Percentiles rank a stretch among this genome's conserved stretches.
phyloP scores from a whole-genome alignment of 148 eudicot species.

The Cornus controversa region DNA sequence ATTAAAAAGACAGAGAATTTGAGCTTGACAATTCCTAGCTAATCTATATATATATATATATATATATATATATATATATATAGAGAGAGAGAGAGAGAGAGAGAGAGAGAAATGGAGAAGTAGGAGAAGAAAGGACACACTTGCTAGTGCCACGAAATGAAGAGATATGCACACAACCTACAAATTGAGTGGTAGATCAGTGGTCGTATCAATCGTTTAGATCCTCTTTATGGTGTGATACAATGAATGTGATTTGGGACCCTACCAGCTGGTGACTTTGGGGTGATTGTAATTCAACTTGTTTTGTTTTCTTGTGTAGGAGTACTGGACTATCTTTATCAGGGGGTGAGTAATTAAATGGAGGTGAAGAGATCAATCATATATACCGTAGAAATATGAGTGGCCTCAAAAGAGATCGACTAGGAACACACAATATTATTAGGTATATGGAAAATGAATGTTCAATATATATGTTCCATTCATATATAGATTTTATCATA shows the following conservation, averaged over 20 bases:
- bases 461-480: neutral
- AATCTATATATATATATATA: too few relatives aligned
- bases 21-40: neutral
- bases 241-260: constrained; percentile 2
- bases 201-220: constrained; percentile 8
- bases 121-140: neutral
- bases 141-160: neutral
- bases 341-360: neutral
- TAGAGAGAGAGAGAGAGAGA: too few relatives aligned
- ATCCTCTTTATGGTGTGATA: neutral
- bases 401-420: neutral
- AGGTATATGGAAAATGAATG: neutral
- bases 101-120: neutral
- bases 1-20: neutral
- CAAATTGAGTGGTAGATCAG: constrained; percentile 14
- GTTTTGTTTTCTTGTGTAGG: constrained; percentile 16
- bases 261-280: constrained; percentile 4
- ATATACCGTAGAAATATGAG: neutral
- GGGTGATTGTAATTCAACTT: neutral
- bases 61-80: too few relatives aligned
- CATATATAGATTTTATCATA: neutral
- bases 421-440: neutral
- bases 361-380: neutral
- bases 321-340: constrained; percentile 3
- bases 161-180: neutral